Evolutionary conservation across 2,329 filamentous ascomycete genomes (phyloP).

Genomic region (Neonectria punicea): DNA sequence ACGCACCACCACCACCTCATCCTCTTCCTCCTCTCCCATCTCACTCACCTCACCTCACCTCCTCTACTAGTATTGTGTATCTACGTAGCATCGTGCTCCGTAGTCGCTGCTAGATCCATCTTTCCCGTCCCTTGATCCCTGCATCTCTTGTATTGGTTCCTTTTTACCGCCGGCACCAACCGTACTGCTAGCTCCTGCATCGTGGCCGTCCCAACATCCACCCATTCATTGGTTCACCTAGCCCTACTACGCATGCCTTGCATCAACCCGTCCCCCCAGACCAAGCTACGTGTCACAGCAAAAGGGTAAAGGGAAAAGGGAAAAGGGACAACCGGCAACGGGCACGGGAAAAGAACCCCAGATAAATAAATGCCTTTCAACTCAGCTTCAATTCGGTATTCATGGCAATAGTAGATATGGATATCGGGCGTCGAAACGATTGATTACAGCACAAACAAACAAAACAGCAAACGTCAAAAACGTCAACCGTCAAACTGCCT

Average conservation of each 20-base stretch:
- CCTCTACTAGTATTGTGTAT: too few species aligned
- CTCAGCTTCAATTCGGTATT: constrained; percentile 16
- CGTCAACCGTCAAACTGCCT: constrained; percentile 24
- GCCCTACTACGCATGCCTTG: too few species aligned
- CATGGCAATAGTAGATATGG: constrained; percentile 14
- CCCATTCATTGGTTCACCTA: constrained; percentile 19
- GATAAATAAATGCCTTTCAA: background rate
- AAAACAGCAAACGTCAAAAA: constrained; percentile 21
- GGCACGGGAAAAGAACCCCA: background rate
- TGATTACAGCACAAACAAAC: constrained; percentile 27
- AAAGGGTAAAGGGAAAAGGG: background rate
- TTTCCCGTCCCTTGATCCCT: constrained; percentile 23
- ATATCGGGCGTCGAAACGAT: constrained; percentile 27
- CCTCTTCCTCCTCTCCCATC: too few species aligned
- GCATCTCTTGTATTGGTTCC: constrained; percentile 8
- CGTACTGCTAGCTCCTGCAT: background rate
- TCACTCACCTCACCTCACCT: too few species aligned
- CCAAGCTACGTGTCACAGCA: background rate
- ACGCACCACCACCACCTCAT: background rate
- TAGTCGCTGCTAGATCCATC: background rate
- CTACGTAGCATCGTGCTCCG: background rate
- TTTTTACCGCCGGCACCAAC: constrained; percentile 12
- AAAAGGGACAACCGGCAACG: background rate
- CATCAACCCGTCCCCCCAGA: background rate
- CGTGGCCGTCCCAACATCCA: constrained; percentile 16